Evolutionary conservation across 2,329 filamentous ascomycete genomes (phyloP).

Genomic region (Pseudocercospora pini-densiflorae): DNA sequence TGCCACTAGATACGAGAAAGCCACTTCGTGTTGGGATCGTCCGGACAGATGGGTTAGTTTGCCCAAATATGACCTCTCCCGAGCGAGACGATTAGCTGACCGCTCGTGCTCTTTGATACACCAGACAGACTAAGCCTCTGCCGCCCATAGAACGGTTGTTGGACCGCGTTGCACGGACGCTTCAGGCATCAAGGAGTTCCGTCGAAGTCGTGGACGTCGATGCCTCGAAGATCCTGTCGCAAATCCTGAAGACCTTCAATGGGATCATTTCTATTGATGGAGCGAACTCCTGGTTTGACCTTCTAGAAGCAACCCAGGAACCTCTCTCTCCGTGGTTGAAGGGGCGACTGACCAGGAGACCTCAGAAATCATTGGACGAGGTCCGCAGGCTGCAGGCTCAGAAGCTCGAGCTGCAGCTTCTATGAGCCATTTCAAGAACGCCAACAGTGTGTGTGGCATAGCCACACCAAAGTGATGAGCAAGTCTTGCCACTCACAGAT

Average conservation of each 20-base stretch:
- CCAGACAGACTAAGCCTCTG: constrained; percentile 52
- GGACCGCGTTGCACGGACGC: constrained; percentile 48
- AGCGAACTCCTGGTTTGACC: constrained; percentile 59
- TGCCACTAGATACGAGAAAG: constrained; percentile 27
- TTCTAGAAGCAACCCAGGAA: constrained; percentile 60
- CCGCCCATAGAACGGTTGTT: constrained; percentile 55
- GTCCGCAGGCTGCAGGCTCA: constrained; percentile 59
- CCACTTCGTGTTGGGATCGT: constrained; percentile 54
- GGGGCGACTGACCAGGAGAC: constrained; percentile 55
- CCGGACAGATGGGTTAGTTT: constrained; percentile 48
- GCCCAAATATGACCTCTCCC: background rate
- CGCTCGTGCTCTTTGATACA: background rate
- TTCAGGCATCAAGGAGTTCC: constrained; percentile 42
- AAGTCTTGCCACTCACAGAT: too few species aligned
- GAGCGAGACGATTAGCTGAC: background rate
- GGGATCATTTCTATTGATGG: constrained; percentile 65
- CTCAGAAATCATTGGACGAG: constrained; percentile 53
- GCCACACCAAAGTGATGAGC: background rate
- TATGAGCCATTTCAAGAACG: background rate
- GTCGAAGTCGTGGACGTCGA: constrained; percentile 65
- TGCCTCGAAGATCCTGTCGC: constrained; percentile 56
- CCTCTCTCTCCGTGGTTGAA: constrained; percentile 65
- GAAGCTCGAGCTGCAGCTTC: constrained; percentile 48
- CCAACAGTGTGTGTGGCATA: background rate
- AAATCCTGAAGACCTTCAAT: constrained; percentile 62